Base-by-base conservation (phyloP, 257 asterid genomes). In the Solanum infundibuliforme region DNA sequence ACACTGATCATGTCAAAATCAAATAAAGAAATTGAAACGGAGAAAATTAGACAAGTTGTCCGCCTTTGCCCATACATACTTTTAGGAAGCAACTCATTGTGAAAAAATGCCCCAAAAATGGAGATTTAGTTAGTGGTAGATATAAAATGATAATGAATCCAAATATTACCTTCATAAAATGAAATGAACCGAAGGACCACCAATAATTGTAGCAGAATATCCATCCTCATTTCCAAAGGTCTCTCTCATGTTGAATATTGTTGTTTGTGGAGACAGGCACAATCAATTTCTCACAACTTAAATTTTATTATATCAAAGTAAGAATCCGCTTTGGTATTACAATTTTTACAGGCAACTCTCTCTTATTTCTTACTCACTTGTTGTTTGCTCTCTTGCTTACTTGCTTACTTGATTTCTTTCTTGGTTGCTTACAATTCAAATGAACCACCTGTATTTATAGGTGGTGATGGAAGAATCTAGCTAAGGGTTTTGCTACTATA, bases 171-270 rank as follows among this genome's bases (percentile, higher is more conserved):
- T 46, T 81, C 31, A 81, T 46, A 81, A 14, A 29, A 20, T 79
- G 87, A 86, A 55, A 89, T 65, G 32, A 25, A 68, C 38, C 31
- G 74, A 38, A 89, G 91, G 92, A 87, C 92, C 92, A 87, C 92
- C 89, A 88, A 77, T 79, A 32, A 75, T 5, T 38, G 73, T 77
- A 75, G 69, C 86, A 89, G 39, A 81, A 46, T 81, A 81, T 81
- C 41, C 89, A 88, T 68, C 39, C 29, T 48, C 87, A 48, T 68
- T 88, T 88, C 32, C 62, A 10, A 58, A 13, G 74, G 87, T 88
- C 91, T 58, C 48, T 85, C 65, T 88, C 18, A 43, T 43, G 52
- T 43, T 43, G 52, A 12, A 4, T 12, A 43, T 43, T 43, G 52
- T 46, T 46, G 55, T 46, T 46, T 46, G 18, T 12, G 18, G 55